These are phyloP conservation scores for Bisporella sp. DNA, from an alignment of 2,329 filamentous ascomycete genomes.

Conservation along the genomic window DNA sequence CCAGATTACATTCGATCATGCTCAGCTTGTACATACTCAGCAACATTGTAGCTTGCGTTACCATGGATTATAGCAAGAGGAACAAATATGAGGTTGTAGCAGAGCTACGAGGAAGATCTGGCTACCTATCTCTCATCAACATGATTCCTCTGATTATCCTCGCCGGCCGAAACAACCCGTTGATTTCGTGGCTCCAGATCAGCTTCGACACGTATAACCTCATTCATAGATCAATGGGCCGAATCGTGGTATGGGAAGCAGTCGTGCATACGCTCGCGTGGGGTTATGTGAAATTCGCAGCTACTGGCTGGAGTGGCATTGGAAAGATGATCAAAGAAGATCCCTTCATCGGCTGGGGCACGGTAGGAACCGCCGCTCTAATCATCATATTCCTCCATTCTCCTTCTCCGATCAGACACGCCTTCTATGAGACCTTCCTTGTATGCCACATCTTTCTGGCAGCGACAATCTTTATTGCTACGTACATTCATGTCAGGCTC, in stretches of 20 bases:
- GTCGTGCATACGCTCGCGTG: slow-evolving; percentile 67
- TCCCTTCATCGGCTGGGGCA: slow-evolving; percentile 58
- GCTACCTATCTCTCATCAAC: slow-evolving; percentile 78
- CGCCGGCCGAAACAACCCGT: slow-evolving; percentile 85
- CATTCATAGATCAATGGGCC: slow-evolving; percentile 75
- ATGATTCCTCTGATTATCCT: slow-evolving; percentile 88
- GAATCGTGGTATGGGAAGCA: slow-evolving; percentile 63
- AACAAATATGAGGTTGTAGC: slow-evolving; percentile 63
- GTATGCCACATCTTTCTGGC: slow-evolving; percentile 76
- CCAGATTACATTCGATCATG: slow-evolving; percentile 53
- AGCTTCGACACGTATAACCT: slow-evolving; percentile 97
- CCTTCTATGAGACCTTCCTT: slow-evolving; percentile 96
- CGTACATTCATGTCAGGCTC: slow-evolving; percentile 72
- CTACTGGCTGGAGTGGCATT: slow-evolving; percentile 55
- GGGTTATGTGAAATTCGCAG: slow-evolving; percentile 63
- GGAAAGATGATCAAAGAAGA: slow-evolving; percentile 45
- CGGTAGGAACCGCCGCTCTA: slow-evolving; percentile 55
- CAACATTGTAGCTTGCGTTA: slow-evolving; percentile 56
- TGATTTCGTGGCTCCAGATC: slow-evolving; percentile 74
- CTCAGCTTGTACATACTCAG: slow-evolving; percentile 50
- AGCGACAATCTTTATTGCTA: slow-evolving; percentile 57
- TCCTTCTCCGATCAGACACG: slow-evolving; percentile 76
- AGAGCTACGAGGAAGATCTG: slow-evolving; percentile 78
- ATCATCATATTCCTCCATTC: slow-evolving; percentile 61
- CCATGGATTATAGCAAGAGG: slow-evolving; percentile 50